Base-by-base conservation (phyloP, 2,329 filamentous ascomycete species). In the Penicillium hordei region DNA sequence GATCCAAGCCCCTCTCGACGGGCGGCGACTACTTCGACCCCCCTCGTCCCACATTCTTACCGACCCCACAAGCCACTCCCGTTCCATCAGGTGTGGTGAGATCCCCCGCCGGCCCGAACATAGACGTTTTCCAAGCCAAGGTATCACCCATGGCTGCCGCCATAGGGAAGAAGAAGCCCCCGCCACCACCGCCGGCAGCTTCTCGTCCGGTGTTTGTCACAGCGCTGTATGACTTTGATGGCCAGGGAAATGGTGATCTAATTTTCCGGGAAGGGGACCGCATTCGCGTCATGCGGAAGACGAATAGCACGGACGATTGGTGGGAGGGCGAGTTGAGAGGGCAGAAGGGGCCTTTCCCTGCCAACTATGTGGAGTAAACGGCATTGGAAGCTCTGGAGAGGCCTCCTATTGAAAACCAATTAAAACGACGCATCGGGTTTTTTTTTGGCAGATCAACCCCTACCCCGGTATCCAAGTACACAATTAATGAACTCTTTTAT, bases 281-380 rank as follows among this genome's bases (percentile, higher is more conserved):
- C 49, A 95, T 95, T 65, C 84, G 82, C 45, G 87, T 95, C 4
- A 70, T 92, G 33, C 90, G 90, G 77, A 91, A 89, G 78, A 94
- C 91, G 2, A 83, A 85, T 7, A 91, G 87, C 60, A 88, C 86
- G 23, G 89, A 94, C 75, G 91, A 94, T 70, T 95, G 91, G 90
- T 95, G 91, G 91, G 84, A 90, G 60, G 91, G 91, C 13, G 90
- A 94, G 73, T 62, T 93, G 15, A 79, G 80, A 40, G 90, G 90
- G 0, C 72, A 79, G 27, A 83, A 81, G 69, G 91, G 91, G 4
- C 86, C 80, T 64, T 95, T 95, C 70, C 91, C 91, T 1, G 91
- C 91, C 7, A 95, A 95, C 74, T 95, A 95, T 75, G 90, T 88
- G 69, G 82, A 82, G 65, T 64, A 21, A 57, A 2, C 9, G 10